Evolutionary conservation across 2,329 filamentous ascomycete species (phyloP), one percentile per base, ranked within the genome.

Genomic region (Cercospora zeae-maydis): DNA sequence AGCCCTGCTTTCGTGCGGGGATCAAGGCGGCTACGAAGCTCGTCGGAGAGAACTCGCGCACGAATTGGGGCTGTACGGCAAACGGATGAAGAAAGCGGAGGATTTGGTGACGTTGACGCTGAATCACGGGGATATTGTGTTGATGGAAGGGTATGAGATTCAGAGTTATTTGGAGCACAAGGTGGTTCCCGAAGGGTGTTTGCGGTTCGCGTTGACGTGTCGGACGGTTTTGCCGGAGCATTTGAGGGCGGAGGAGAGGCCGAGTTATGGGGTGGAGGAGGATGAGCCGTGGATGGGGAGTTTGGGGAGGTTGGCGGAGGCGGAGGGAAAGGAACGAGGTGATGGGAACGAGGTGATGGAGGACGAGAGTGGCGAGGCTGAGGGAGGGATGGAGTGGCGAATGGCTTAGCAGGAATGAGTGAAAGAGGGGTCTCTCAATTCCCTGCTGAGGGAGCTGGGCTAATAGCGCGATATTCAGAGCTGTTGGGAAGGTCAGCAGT

Each of bases 101-200:
- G 49, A 71, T 21, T 59, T 75, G 9, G 74, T 85, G 13, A 77
- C 74, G 1, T 72, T 86, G 70, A 75, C 77, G 1, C 75, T 90
- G 3, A 77, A 80, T 7, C 87, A 90, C 70, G 87, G 87, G 0
- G 87, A 89, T 70, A 81, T 89, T 10, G 80, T 86, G 1, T 76
- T 88, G 16, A 89, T 89, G 86, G 81, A 86, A 66, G 86, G 86
- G 0, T 76, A 75, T 0, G 75, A 77, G 0, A 83, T 90, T 11
- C 88, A 90, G 67, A 77, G 80, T 66, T 78, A 81, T 19, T 86
- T 86, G 59, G 85, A 88, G 80, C 85, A 87, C 69, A 75, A 77
- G 19, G 84, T 87, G 0, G 79, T 77, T 0, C 81, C 84, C 4
- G 63, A 74, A 9, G 83, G 83, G 0, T 79, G 77, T 55, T 74